Percentiles rank a stretch among this genome's conserved stretches.
phyloP scores from a whole-genome alignment of 306 rosid genomes.

The Comarum palustre region DNA sequence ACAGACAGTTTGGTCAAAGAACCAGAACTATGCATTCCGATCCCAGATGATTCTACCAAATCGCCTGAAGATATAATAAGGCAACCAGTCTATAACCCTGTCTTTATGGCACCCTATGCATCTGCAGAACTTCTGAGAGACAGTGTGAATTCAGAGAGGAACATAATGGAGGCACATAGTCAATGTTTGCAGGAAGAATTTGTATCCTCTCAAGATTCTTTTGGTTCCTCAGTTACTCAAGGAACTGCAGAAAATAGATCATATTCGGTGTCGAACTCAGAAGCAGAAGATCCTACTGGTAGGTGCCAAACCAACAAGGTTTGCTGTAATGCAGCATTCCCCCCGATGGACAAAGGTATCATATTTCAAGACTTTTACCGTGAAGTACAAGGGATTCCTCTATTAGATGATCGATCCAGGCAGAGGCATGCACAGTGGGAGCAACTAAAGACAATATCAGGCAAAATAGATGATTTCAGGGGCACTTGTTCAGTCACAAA shows the following conservation, averaged over 20 bases:
- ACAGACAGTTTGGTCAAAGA: slow-evolving; percentile 34
- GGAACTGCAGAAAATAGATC: slow-evolving; percentile 45
- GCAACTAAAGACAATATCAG: slow-evolving; percentile 33
- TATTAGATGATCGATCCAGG: slow-evolving; percentile 37
- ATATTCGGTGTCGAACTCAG: slow-evolving; percentile 56
- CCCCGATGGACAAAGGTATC: slow-evolving; percentile 37
- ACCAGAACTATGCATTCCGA: slow-evolving; percentile 43
- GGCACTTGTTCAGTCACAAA: slow-evolving; percentile 35
- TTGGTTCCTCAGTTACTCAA: slow-evolving; percentile 67
- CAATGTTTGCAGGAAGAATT: slow-evolving; percentile 59
- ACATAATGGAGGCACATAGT: slow-evolving; percentile 31
- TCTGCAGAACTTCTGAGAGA: slow-evolving; percentile 39
- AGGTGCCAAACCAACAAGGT: slow-evolving; percentile 32
- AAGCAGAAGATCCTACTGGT: slow-evolving; percentile 53
- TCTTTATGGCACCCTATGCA: slow-evolving; percentile 31
- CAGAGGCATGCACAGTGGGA: slow-evolving; percentile 32
- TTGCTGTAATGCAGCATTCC: slow-evolving; percentile 34
- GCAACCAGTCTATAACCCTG: slow-evolving; percentile 39
- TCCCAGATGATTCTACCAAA: slow-evolving; percentile 40
- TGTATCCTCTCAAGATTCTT: slow-evolving; percentile 73
- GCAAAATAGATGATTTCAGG: slow-evolving; percentile 30
- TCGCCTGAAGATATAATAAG: slow-evolving; percentile 34
- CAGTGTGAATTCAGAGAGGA: slow-evolving; percentile 24
- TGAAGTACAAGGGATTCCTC: slow-evolving; percentile 41
- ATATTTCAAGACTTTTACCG: slow-evolving; percentile 49